These are phyloP conservation scores for Lasiosphaeria ovina DNA, from an alignment of 495 filamentous ascomycete species.

Conservation along the genomic window DNA sequence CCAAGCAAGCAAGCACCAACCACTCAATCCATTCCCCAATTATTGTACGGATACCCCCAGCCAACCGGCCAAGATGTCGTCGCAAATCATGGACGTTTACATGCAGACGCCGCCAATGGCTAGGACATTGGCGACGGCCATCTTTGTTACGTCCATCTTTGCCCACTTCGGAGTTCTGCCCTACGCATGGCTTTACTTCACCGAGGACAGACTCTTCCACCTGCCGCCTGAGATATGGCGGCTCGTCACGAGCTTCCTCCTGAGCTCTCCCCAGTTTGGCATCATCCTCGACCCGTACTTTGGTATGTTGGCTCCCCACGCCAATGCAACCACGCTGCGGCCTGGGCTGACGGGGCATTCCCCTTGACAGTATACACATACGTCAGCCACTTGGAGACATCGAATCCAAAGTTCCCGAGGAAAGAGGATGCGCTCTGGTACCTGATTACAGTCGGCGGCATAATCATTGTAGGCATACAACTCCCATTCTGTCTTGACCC, in stretches of 20 bases:
- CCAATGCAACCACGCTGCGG: not conserved
- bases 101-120: slow-evolving; percentile 69
- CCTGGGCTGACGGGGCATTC: slow-evolving; percentile 9
- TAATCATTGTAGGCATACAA: slow-evolving; percentile 45
- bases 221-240: slow-evolving; percentile 58
- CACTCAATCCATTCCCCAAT: slow-evolving; percentile 12
- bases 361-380: slow-evolving; percentile 37
- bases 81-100: slow-evolving; percentile 59
- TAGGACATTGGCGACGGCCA: slow-evolving; percentile 70
- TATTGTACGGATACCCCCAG: slow-evolving; percentile 1
- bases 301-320: slow-evolving; percentile 46
- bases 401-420: slow-evolving; percentile 40
- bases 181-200: slow-evolving; percentile 56
- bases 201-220: slow-evolving; percentile 53
- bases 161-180: slow-evolving; percentile 60
- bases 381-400: slow-evolving; percentile 42
- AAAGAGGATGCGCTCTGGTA: slow-evolving; percentile 52
- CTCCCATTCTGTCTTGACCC: slow-evolving; percentile 12
- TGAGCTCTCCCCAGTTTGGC: slow-evolving; percentile 60
- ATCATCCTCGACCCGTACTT: slow-evolving; percentile 85
- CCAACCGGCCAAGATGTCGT: slow-evolving; percentile 22
- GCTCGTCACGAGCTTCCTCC: slow-evolving; percentile 66
- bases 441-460: slow-evolving; percentile 39
- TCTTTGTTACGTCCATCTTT: slow-evolving; percentile 61
- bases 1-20: slow-evolving; percentile 9